Base-by-base conservation (phyloP, 805 yeast species). In the Ogataea pignaliae region DNA sequence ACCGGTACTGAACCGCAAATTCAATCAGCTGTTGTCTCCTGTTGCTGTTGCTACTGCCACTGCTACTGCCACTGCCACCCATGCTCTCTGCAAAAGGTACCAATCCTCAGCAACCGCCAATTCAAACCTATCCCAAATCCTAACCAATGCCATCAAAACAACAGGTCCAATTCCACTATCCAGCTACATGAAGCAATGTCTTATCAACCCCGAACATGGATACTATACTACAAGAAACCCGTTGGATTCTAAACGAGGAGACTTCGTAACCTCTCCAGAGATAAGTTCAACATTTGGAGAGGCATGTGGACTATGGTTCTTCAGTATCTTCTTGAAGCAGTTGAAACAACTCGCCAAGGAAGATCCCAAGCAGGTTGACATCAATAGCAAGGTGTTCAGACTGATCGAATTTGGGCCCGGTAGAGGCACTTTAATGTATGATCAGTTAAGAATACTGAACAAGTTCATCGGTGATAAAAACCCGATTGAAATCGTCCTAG, bases 231-330 rank as follows among this genome's bases (percentile, higher is more conserved):
- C 86, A 3, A 67, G 81, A 48, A 83, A 87, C 53, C 95, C 95
- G 2, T 67, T 88, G 31, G 62, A 53, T 34, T 31, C 52, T 1
- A 44, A 46, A 17, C 49, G 45, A 4, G 95, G 95, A 5, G 96
- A 88, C 61, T 88, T 88, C 60, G 73, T 83, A 41, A 88, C 96
- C 0, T 83, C 91, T 0, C 96, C 96, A 0, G 96, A 88, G 62
- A 85, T 88, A 40, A 83, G 91, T 7, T 87, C 86, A 34, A 83
- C 87, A 66, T 88, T 87, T 68, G 96, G 96, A 16, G 95, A 88
- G 60, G 76, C 85, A 68, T 72, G 85, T 46, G 95, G 93, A 0
- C 65, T 88, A 5, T 88, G 95, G 88, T 68, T 72, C 45, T 78
- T 68, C 47, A 67, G 76, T 11, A 60, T 65, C 10, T 85, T 89